phyloP scores from a whole-genome alignment of 768 basidiomycete species.

The Lactarius psammicola region DNA sequence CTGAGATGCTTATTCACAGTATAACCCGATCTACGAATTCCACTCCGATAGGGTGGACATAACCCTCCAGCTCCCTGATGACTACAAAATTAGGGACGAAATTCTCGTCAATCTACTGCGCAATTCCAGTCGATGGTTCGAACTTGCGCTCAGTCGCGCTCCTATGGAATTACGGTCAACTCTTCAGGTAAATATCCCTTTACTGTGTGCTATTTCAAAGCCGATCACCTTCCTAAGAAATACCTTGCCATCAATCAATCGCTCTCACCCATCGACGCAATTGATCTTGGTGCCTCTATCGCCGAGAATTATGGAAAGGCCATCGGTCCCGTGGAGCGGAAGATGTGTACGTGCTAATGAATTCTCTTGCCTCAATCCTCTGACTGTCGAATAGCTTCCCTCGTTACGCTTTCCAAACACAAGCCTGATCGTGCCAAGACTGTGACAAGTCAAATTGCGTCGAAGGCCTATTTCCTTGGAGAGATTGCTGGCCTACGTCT shows the following conservation, averaged over 20 bases:
- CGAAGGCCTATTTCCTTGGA: conserved; percentile 87
- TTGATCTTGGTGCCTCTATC: conserved; percentile 89
- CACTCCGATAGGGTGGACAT: conserved; percentile 73
- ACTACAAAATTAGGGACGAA: conserved; percentile 80
- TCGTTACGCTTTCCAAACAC: conserved; percentile 56
- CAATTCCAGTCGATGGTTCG: conserved; percentile 81
- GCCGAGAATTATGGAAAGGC: conserved; percentile 84
- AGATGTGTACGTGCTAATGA: conserved; percentile 55
- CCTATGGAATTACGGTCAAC: conserved; percentile 92
- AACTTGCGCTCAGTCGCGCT: conserved; percentile 79
- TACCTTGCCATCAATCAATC: conserved; percentile 80
- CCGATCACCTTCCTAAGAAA: conserved; percentile 51
- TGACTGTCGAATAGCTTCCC: conserved; percentile 44
- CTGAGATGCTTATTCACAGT: conserved; percentile 45
- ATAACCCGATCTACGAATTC: conserved; percentile 84
- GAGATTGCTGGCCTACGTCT: conserved; percentile 81
- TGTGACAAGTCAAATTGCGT: conserved; percentile 81
- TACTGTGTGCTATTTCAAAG: background rate
- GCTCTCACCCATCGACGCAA: conserved; percentile 63
- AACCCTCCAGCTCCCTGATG: conserved; percentile 78
- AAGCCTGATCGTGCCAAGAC: conserved; percentile 79
- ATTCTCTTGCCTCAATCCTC: background rate
- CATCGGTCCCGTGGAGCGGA: conserved; percentile 73
- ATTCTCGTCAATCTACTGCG: conserved; percentile 73
- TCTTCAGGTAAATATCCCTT: conserved; percentile 60